A percentile compares a stretch with the other conserved stretches of the same genome.
These are phyloP conservation scores for Botrytis tulipae DNA, from an alignment of 2,329 filamentous ascomycete genomes.

Conservation along the genomic window DNA sequence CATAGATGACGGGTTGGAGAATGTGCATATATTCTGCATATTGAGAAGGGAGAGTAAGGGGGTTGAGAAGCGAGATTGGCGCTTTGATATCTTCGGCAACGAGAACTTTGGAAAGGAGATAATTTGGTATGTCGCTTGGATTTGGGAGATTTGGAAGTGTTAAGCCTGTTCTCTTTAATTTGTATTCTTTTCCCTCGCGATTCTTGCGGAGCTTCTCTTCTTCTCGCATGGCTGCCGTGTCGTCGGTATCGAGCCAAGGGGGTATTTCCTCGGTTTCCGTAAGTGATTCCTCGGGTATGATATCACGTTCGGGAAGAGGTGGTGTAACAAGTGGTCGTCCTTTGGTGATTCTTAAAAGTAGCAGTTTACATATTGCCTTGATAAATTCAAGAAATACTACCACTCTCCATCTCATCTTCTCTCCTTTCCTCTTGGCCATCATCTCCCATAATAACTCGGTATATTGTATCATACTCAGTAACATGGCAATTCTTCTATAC, in stretches of 20 bases:
- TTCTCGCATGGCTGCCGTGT: constrained; percentile 26
- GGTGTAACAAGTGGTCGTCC: constrained; percentile 80
- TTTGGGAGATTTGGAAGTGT: constrained; percentile 80
- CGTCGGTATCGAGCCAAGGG: constrained; percentile 41
- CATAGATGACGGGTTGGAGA: constrained; percentile 82
- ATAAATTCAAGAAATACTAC: constrained; percentile 80
- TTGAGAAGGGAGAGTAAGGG: constrained; percentile 69
- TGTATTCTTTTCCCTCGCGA: constrained; percentile 60
- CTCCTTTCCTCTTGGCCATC: constrained; percentile 83
- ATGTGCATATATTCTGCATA: constrained; percentile 91
- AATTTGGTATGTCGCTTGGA: constrained; percentile 77
- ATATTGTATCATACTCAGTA: constrained; percentile 88
- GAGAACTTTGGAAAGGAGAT: constrained; percentile 84
- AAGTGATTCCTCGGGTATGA: constrained; percentile 58
- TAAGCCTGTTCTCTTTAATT: constrained; percentile 91
- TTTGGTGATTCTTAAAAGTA: constrained; percentile 79
- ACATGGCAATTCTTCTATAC: constrained; percentile 77
- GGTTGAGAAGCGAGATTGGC: constrained; percentile 80
- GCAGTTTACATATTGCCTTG: constrained; percentile 80
- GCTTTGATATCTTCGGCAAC: constrained; percentile 97
- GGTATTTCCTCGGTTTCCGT: constrained; percentile 45
- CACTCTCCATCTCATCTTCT: constrained; percentile 81
- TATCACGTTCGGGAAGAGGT: constrained; percentile 80
- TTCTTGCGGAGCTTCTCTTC: constrained; percentile 13
- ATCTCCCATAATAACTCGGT: constrained; percentile 98